phyloP scores from a whole-genome alignment of 345 rosid species.

The Lenwebbia sp. region DNA sequence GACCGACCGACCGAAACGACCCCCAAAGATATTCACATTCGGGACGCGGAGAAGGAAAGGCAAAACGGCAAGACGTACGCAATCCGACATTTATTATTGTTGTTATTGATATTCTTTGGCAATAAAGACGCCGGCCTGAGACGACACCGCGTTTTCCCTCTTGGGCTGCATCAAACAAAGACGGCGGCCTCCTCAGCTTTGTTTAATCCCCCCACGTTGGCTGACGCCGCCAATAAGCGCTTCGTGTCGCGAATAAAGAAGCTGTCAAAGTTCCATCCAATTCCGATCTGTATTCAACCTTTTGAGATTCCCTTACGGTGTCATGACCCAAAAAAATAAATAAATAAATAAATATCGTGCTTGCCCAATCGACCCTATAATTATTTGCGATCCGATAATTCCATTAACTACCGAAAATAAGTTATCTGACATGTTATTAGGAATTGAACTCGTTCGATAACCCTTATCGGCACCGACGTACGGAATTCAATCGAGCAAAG shows the following conservation, averaged over 20 bases:
- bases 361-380: too few relatives aligned
- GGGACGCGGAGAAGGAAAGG: background rate
- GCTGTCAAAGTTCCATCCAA: background rate
- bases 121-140: background rate
- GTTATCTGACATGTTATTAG: background rate
- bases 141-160: background rate
- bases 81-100: background rate
- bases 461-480: fast-evolving
- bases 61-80: background rate
- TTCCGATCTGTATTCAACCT: background rate
- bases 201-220: background rate
- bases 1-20: background rate
- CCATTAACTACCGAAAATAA: background rate
- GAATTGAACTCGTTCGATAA: background rate
- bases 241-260: background rate
- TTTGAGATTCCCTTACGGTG: background rate
- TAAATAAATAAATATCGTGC: too few relatives aligned
- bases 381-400: background rate
- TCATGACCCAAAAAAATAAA: too few relatives aligned
- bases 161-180: background rate
- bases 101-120: too few relatives aligned
- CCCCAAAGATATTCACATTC: background rate
- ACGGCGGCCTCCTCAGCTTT: background rate
- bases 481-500: background rate
- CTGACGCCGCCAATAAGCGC: background rate